These are phyloP conservation scores for Boletus vermiculosoides DNA, from an alignment of 768 basidiomycete genomes.

Conservation along the genomic window DNA sequence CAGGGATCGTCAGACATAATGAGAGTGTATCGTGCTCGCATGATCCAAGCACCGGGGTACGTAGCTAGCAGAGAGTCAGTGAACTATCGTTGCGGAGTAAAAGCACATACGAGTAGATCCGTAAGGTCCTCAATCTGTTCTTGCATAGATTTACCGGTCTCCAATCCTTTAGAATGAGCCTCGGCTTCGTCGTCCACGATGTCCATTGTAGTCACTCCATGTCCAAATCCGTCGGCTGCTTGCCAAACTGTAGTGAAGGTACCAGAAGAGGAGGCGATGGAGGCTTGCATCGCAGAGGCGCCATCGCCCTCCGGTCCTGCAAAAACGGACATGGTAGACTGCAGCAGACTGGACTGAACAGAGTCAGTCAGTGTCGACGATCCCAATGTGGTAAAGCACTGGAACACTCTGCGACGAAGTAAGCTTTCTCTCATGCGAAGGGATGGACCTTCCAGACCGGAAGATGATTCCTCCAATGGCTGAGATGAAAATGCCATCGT, in stretches of 20 bases:
- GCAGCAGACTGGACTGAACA: conserved; percentile 77
- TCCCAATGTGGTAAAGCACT: conserved; percentile 85
- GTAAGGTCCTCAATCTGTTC: conserved; percentile 81
- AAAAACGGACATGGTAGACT: conserved; percentile 78
- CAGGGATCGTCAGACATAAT: conserved; percentile 53
- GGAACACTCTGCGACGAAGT: conserved; percentile 80
- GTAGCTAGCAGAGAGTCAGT: conserved; percentile 28
- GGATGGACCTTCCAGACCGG: conserved; percentile 44
- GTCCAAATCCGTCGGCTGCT: conserved; percentile 83
- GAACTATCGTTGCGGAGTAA: background rate
- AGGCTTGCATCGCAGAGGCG: conserved; percentile 85
- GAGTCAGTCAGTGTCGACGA: conserved; percentile 76
- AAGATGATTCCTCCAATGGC: conserved; percentile 60
- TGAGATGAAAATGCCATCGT: conserved; percentile 78
- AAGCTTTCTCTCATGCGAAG: conserved; percentile 80
- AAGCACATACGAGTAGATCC: conserved; percentile 63
- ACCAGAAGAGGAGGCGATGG: conserved; percentile 84
- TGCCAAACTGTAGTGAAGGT: conserved; percentile 86
- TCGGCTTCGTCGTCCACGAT: conserved; percentile 45
- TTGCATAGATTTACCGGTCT: conserved; percentile 53
- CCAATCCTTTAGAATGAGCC: conserved; percentile 14
- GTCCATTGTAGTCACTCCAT: conserved; percentile 78
- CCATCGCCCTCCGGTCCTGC: conserved; percentile 83
- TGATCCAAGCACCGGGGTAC: conserved; percentile 76
- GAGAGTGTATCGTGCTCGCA: conserved; percentile 84